A percentile compares a stretch with the other conserved stretches of the same genome.
Conservation (phyloP, 352 stramenopile genomes). For the Globisporangium mamillatum region DNA sequence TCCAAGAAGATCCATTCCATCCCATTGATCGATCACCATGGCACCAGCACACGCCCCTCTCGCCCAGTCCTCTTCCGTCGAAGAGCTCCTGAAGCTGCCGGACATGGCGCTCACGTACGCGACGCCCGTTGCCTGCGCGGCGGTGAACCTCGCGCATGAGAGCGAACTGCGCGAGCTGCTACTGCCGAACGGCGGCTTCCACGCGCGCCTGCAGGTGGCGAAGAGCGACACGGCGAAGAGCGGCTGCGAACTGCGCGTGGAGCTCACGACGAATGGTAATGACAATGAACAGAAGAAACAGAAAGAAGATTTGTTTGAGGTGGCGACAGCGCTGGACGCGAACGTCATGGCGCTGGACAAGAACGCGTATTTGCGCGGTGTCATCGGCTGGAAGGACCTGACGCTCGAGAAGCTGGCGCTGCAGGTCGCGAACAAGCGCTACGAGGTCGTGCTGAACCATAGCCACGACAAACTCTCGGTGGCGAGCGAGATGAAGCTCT, state of each 20-base stretch:
- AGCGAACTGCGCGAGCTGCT: slow-evolving; percentile 16
- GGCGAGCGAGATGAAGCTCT: slow-evolving; percentile 20
- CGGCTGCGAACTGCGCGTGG: slow-evolving; percentile 18
- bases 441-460: slow-evolving; percentile 18
- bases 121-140: slow-evolving; percentile 19
- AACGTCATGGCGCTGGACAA: slow-evolving; percentile 18
- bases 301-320: slow-evolving; percentile 16
- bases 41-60: not conserved
- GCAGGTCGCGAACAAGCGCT: slow-evolving; percentile 22
- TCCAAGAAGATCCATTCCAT: not conserved
- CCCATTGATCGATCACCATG: not conserved
- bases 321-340: slow-evolving; percentile 14
- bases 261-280: not conserved
- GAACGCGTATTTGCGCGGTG: slow-evolving; percentile 13
- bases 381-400: slow-evolving; percentile 16
- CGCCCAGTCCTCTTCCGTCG: not conserved
- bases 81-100: not conserved
- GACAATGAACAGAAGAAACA: not conserved
- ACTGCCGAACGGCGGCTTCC: slow-evolving; percentile 12
- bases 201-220: slow-evolving; percentile 15
- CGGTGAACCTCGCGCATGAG: slow-evolving; percentile 7
- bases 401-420: slow-evolving; percentile 23
- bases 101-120: slow-evolving; percentile 27
- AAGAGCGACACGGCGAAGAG: slow-evolving; percentile 7
- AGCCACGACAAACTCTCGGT: not conserved